These are phyloP conservation scores for Ananas comosus DNA, from an alignment of 176 grass and related monocot species.

Conservation along the genomic window DNA sequence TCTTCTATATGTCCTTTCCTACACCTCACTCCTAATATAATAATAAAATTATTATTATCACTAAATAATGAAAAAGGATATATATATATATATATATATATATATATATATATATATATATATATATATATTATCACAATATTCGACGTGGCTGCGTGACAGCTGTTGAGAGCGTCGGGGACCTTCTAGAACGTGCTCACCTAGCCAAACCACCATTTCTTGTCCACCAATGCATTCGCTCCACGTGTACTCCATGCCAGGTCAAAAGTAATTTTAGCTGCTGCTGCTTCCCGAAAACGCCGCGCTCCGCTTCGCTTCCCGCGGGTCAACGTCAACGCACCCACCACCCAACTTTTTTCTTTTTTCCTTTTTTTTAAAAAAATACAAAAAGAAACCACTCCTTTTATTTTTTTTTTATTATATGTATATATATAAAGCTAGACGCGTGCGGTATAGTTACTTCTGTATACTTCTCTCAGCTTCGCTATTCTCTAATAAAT, in stretches of 20 bases:
- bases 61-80: no score
- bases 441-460: neutral
- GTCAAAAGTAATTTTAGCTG: neutral
- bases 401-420: neutral
- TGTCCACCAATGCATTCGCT: neutral
- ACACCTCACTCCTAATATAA: no score
- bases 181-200: slow-evolving; percentile 2
- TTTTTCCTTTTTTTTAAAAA: slow-evolving; percentile 1
- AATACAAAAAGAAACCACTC: neutral
- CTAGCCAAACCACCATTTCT: neutral
- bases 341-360: neutral
- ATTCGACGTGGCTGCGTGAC: neutral
- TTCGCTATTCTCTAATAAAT: slow-evolving; percentile 13
- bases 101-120: no score
- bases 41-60: no score
- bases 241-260: neutral
- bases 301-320: neutral
- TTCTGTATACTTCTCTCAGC: neutral
- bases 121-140: no score
- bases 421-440: no score
- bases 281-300: neutral
- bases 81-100: no score
- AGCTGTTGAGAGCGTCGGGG: slow-evolving; percentile 14
- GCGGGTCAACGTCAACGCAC: no score
- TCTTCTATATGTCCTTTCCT: no score